These are phyloP conservation scores for Aspergillus unguis DNA, from an alignment of 2,329 filamentous ascomycete species.

Conservation along the genomic window DNA sequence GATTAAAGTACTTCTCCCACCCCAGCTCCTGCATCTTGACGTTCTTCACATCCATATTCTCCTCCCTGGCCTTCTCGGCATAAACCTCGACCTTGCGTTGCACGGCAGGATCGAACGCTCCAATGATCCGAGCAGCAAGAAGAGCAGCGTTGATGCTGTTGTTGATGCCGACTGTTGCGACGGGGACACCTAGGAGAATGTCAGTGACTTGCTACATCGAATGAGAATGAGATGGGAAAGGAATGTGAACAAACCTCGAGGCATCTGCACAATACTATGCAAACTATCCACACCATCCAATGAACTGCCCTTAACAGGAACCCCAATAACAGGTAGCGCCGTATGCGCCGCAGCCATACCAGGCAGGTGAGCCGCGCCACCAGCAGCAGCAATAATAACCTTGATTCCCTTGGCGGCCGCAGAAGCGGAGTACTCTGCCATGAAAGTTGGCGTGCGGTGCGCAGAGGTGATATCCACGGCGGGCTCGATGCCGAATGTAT, in stretches of 20 bases:
- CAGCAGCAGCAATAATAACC: conserved; percentile 72
- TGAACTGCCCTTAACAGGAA: conserved; percentile 70
- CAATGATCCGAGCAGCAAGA: conserved; percentile 67
- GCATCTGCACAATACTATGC: conserved; percentile 75
- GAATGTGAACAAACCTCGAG: conserved; percentile 46
- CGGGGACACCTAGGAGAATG: conserved; percentile 58
- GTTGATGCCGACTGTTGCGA: conserved; percentile 74
- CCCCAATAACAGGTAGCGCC: conserved; percentile 70
- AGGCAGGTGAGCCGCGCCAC: conserved; percentile 69
- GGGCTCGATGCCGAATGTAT: conserved; percentile 43
- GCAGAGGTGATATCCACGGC: conserved; percentile 49
- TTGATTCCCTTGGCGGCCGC: conserved; percentile 65
- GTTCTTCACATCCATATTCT: conserved; percentile 44
- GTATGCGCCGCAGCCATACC: conserved; percentile 74
- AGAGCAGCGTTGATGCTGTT: conserved; percentile 75
- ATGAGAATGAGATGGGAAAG: not conserved
- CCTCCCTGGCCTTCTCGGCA: conserved; percentile 39
- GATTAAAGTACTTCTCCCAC: conserved; percentile 45
- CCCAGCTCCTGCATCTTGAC: conserved; percentile 43
- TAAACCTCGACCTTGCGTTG: conserved; percentile 44
- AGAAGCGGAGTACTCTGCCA: conserved; percentile 63
- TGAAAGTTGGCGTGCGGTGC: conserved; percentile 68
- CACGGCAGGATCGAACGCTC: conserved; percentile 45
- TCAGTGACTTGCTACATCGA: conserved; percentile 9
- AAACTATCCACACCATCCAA: conserved; percentile 70